Evolutionary conservation across 2,329 filamentous ascomycete genomes (phyloP).

Genomic region (Calonectria pseudoturangicola): DNA sequence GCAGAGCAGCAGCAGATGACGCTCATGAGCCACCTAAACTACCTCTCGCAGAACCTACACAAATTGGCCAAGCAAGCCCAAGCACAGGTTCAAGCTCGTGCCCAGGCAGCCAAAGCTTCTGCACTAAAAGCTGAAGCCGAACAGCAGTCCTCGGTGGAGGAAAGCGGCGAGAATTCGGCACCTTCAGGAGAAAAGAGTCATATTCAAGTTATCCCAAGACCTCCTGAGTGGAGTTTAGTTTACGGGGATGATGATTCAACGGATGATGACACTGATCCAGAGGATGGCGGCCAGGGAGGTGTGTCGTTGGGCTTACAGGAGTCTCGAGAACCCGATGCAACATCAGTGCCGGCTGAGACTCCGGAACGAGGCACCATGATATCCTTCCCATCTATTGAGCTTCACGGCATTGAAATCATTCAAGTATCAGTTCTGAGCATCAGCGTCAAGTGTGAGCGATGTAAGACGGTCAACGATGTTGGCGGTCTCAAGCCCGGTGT

Average conservation of each 20-base stretch:
- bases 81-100: slow-evolving; percentile 43
- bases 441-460: slow-evolving; percentile 85
- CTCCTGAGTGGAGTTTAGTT: slow-evolving; percentile 82
- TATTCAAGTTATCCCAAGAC: slow-evolving; percentile 82
- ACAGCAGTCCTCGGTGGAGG: slow-evolving; percentile 35
- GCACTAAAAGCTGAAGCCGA: slow-evolving; percentile 41
- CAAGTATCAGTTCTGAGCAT: slow-evolving; percentile 80
- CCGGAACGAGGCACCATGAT: slow-evolving; percentile 83
- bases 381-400: slow-evolving; percentile 85
- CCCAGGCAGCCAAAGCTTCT: slow-evolving; percentile 45
- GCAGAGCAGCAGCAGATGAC: slow-evolving; percentile 75
- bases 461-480: slow-evolving; percentile 83
- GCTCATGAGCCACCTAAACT: slow-evolving; percentile 85
- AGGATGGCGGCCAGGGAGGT: slow-evolving; percentile 65
- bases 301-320: slow-evolving; percentile 60
- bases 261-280: slow-evolving; percentile 68
- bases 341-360: slow-evolving; percentile 50
- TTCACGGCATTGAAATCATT: slow-evolving; percentile 85
- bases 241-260: slow-evolving; percentile 68
- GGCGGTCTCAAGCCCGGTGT: slow-evolving; percentile 76
- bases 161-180: slow-evolving; percentile 34
- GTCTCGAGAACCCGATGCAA: slow-evolving; percentile 28
- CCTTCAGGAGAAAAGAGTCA: slow-evolving; percentile 74
- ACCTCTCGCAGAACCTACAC: slow-evolving; percentile 82
- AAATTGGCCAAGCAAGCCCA: slow-evolving; percentile 74